Conservation (phyloP, 176 grass and related monocot species). For the Eleusine coracana region DNA sequence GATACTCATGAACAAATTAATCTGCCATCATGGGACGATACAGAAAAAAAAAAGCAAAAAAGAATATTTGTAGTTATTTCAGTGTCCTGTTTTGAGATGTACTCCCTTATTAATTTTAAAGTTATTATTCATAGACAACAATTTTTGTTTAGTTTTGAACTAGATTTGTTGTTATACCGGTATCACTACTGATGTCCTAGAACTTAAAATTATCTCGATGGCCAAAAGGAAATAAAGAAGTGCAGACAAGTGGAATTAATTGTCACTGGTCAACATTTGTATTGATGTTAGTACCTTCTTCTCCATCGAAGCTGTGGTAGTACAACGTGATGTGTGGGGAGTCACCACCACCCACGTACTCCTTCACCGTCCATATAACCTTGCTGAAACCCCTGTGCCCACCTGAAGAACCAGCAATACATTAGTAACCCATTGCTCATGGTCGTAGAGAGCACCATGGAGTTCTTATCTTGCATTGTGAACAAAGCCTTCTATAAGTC, state of each 20-base stretch:
- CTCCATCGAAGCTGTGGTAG: conserved; percentile 90
- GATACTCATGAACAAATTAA: not conserved
- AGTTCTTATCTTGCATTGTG: not conserved
- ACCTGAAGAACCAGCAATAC: conserved; percentile 34
- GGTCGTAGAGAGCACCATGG: not conserved
- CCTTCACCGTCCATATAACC: conserved; percentile 82
- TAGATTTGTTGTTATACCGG: no score
- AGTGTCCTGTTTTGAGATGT: not conserved
- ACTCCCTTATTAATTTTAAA: not conserved
- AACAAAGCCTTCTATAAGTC: not conserved
- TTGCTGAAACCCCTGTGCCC: conserved; percentile 83
- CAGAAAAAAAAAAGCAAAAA: not conserved
- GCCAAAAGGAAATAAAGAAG: not conserved
- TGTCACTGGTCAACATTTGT: not conserved
- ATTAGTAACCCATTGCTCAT: not conserved
- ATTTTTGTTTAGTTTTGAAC: no score
- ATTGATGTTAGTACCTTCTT: conserved; percentile 61
- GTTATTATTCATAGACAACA: not conserved
- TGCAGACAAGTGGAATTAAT: not conserved
- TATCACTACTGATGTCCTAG: no score
- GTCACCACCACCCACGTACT: conserved; percentile 55
- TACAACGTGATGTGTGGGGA: conserved; percentile 80
- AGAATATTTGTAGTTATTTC: not conserved
- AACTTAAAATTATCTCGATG: no score
- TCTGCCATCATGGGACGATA: not conserved